phyloP scores from a whole-genome alignment of 495 filamentous ascomycete genomes.

The Collariella sp. region DNA sequence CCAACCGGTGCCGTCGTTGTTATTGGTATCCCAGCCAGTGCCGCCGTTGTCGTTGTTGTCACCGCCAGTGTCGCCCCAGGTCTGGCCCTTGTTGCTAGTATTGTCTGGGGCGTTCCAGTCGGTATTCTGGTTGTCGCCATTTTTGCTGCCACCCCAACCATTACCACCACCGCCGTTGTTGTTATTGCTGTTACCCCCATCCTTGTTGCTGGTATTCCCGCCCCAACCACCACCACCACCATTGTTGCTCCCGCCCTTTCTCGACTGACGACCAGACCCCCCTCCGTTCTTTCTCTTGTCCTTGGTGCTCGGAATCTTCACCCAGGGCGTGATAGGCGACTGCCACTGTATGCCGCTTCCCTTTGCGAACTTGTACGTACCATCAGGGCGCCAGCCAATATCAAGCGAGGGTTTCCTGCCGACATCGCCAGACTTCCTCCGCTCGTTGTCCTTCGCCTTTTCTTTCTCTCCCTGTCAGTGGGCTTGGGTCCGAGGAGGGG shows the following conservation, averaged over 20 bases:
- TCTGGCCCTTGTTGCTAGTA: conserved; percentile 1
- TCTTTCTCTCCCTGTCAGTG: background rate
- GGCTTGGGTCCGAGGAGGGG: background rate
- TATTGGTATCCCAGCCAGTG: conserved; percentile 4
- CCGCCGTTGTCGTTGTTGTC: conserved; percentile 5
- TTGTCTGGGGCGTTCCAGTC: background rate
- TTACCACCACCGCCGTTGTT: background rate
- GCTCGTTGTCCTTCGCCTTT: background rate
- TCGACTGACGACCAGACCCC: background rate
- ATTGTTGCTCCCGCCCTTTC: background rate
- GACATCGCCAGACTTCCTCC: background rate
- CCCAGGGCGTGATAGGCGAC: background rate
- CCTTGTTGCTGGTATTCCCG: background rate
- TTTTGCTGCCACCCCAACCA: background rate
- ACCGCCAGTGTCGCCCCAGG: background rate
- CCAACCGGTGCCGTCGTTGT: background rate
- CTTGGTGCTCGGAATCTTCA: background rate
- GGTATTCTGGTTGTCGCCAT: background rate
- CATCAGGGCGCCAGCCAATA: background rate
- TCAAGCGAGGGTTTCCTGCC: background rate
- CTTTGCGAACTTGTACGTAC: background rate
- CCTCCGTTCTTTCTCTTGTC: background rate
- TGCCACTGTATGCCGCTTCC: background rate
- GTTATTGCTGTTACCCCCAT: background rate
- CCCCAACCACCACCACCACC: no score